These are phyloP conservation scores for Suhomyces kilbournensis DNA, from an alignment of 805 yeast species.

Conservation along the genomic window DNA sequence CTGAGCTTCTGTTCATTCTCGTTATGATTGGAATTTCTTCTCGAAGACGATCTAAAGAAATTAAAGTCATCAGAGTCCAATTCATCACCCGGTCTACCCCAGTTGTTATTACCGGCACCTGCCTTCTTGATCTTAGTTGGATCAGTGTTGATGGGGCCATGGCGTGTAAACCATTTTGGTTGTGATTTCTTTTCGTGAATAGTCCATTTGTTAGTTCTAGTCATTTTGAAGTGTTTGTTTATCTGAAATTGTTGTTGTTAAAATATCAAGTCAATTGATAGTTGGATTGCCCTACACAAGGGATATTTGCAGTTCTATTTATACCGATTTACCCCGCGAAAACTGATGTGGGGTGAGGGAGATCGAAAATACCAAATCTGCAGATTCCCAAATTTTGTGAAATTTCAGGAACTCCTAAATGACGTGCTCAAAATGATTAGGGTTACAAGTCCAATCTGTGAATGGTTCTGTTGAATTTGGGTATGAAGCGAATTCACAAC, in stretches of 20 bases:
- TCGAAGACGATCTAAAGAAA: slow-evolving; percentile 20
- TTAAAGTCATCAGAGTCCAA: slow-evolving; percentile 49
- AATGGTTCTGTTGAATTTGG: not conserved
- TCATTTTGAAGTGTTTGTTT: slow-evolving; percentile 40
- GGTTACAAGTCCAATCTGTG: not conserved
- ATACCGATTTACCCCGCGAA: slow-evolving; percentile 3
- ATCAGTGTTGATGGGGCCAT: slow-evolving; percentile 63
- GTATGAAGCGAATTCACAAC: not conserved
- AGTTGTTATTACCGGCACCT: slow-evolving; percentile 84
- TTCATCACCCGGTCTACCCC: slow-evolving; percentile 86
- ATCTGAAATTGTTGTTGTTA: not conserved
- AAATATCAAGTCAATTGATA: not conserved
- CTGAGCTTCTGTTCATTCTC: slow-evolving; percentile 28
- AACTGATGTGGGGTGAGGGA: not conserved
- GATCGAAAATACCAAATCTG: not conserved
- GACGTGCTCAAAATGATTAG: not conserved
- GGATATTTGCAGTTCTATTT: slow-evolving; percentile 1
- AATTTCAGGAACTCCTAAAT: not conserved
- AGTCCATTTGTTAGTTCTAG: slow-evolving; percentile 79
- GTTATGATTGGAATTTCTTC: slow-evolving; percentile 42
- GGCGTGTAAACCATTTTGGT: slow-evolving; percentile 76
- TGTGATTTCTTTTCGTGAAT: slow-evolving; percentile 57
- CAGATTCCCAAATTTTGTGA: not conserved
- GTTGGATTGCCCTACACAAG: not conserved
- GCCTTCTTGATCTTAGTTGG: slow-evolving; percentile 78